Conservation (phyloP, 2,329 filamentous ascomycete species). For the Microsporum ferrugineum region DNA sequence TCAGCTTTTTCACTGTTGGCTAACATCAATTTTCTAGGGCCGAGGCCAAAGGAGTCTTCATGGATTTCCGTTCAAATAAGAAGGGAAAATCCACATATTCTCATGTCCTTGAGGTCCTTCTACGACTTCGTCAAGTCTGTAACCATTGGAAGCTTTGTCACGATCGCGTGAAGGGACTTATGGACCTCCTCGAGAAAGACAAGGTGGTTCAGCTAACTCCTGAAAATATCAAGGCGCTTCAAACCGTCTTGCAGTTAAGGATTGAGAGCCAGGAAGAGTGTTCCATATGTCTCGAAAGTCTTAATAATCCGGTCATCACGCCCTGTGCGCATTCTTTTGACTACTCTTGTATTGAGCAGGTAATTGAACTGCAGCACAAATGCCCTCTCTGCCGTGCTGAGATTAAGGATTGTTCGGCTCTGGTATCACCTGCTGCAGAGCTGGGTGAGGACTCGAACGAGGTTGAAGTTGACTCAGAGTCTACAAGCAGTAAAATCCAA, state of each 20-base stretch:
- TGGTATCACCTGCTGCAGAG: conserved; percentile 57
- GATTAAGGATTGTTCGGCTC: conserved; percentile 47
- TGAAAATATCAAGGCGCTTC: conserved; percentile 60
- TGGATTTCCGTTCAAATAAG: conserved; percentile 44
- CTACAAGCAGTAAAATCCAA: conserved; percentile 71
- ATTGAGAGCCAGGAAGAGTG: conserved; percentile 77
- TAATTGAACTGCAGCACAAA: conserved; percentile 63
- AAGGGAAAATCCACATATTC: conserved; percentile 51
- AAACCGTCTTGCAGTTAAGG: conserved; percentile 61
- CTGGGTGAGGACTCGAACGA: conserved; percentile 39
- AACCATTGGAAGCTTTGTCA: conserved; percentile 80
- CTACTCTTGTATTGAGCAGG: conserved; percentile 57
- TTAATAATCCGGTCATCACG: conserved; percentile 68
- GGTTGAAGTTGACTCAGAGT: conserved; percentile 48
- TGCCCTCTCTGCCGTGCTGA: conserved; percentile 74
- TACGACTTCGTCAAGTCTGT: conserved; percentile 75
- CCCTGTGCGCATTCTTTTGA: conserved; percentile 76
- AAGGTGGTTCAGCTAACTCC: conserved; percentile 58
- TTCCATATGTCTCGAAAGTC: conserved; percentile 63
- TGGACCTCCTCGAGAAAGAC: conserved; percentile 56
- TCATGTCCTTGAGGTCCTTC: conserved; percentile 65
- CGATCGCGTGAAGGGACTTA: conserved; percentile 59
- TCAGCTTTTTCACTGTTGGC: conserved; percentile 14
- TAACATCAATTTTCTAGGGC: conserved; percentile 31
- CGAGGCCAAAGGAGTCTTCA: conserved; percentile 62